Evolutionary conservation across 2,329 filamentous ascomycete species (phyloP), one percentile per base, ranked within the genome.

Genomic region (Ilyonectria sp.): DNA sequence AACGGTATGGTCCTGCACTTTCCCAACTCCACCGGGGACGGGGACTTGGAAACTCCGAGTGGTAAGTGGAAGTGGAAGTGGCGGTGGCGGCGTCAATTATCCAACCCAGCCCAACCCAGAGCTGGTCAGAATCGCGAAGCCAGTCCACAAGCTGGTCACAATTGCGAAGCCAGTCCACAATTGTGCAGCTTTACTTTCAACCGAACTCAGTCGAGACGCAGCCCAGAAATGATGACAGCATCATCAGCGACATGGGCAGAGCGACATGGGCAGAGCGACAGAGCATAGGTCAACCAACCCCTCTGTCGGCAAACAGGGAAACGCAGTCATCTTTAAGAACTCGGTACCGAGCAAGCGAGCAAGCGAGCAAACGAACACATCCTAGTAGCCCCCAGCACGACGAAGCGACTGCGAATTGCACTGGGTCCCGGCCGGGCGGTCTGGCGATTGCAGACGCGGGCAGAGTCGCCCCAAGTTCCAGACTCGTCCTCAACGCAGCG

Each of bases 261-360:
- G 50, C 33, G 31, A 21, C 23, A 23, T 43, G 37, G 37, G 26
- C 53, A 43, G 47, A 19, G 52, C 33, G 21, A n/a, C 43, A 55
- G 52, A 63, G 31, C 61, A 63, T 37, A 53, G 35, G 35, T 46
- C 35, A 58, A 37, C 54, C 35, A 58, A 37, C 54, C 47, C 47
- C 53, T 40, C 54, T 53, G 10, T 6, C 35, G 53, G 47, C 54
- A 58, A 58, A 19, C 61, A 63, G 54, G 61, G 61, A 29, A 40
- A 37, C 54, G 53, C 46, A 19, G 54, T 33, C 54, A 44, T n/a
- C 33, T 58, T 62, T 46, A 47, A 58, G 37, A 50, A 46, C 47
- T 54, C 33, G 49, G 55, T 44, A 59, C 49, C 49, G 37, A 59
- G 33, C 56, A 55, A 65, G 49, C 49, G 37, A 59, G 33, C 56